Percentiles rank a stretch among this genome's conserved stretches.
Evolutionary conservation across 306 rosid genomes (phyloP).

Genomic region (Pyrus betulifolia): DNA sequence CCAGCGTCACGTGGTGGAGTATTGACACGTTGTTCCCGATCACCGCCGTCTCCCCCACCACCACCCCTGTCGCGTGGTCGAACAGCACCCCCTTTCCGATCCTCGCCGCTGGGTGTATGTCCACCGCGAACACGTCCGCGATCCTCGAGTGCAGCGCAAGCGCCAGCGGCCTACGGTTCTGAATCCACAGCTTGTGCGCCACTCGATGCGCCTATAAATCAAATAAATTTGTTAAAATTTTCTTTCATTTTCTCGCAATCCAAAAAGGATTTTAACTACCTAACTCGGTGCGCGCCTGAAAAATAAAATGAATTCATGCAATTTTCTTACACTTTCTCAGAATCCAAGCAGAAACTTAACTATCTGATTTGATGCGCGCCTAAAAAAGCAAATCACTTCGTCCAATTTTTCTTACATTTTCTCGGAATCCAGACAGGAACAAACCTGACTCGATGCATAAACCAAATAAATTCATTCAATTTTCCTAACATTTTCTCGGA

Average conservation of each 20-base stretch:
- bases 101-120: constrained; percentile 86
- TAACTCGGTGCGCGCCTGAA: too few species aligned
- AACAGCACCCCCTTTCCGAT: constrained; percentile 81
- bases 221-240: neutral
- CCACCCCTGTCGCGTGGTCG: constrained; percentile 87
- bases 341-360: neutral
- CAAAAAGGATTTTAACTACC: neutral
- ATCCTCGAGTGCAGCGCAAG: constrained; percentile 77
- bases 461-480: neutral
- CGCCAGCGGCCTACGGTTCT: constrained; percentile 72
- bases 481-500: neutral
- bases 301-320: too few species aligned
- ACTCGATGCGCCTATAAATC: constrained; percentile 66
- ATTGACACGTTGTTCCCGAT: constrained; percentile 88
- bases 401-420: too few species aligned
- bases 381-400: neutral
- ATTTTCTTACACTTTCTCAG: neutral
- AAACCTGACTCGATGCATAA: neutral
- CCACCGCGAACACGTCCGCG: constrained; percentile 80
- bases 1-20: constrained; percentile 85
- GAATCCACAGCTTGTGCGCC: constrained; percentile 72
- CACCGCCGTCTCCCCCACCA: constrained; percentile 95
- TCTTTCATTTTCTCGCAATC: neutral
- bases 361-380: neutral
- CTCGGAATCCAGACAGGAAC: neutral